Percentiles rank a stretch among this genome's conserved stretches.
Conservation (phyloP, 441 rosid genomes). For the Croton setiger region DNA sequence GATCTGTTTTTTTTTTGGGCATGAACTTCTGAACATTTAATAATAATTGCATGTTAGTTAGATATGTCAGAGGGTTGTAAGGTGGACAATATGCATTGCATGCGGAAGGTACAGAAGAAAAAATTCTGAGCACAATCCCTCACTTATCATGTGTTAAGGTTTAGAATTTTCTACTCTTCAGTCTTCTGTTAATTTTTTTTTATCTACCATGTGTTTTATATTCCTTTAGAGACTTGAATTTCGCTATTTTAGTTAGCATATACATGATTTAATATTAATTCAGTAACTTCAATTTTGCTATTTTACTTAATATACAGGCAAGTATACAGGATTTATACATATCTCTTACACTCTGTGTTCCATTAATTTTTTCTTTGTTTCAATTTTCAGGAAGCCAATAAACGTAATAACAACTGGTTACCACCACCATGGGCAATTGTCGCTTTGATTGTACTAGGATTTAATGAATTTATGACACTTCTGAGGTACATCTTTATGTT, state of each 20-base stretch:
- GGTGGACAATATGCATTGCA: neutral
- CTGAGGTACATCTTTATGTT: conserved; percentile 49
- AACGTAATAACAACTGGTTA: conserved; percentile 92
- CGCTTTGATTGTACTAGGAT: conserved; percentile 81
- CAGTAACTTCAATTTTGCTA: too few species aligned
- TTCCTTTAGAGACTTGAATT: neutral
- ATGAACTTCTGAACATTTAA: neutral
- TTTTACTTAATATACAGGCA: neutral
- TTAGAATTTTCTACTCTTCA: neutral
- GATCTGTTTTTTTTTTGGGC: too few species aligned
- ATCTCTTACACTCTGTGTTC: neutral
- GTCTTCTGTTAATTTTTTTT: neutral
- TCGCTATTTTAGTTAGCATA: too few species aligned
- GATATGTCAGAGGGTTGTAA: neutral
- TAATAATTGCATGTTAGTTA: conserved; percentile 4
- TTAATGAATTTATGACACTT: conserved; percentile 96
- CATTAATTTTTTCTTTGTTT: conserved; percentile 8
- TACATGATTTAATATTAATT: too few species aligned
- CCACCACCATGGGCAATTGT: conserved; percentile 99
- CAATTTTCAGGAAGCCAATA: conserved; percentile 85
- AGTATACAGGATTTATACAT: neutral
- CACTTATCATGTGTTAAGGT: too few species aligned
- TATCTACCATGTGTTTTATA: neutral
- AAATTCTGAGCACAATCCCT: neutral
- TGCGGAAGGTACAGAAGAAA: conserved; percentile 6